phyloP scores from a whole-genome alignment of 495 filamentous ascomycete species.

The Xylaria curta region DNA sequence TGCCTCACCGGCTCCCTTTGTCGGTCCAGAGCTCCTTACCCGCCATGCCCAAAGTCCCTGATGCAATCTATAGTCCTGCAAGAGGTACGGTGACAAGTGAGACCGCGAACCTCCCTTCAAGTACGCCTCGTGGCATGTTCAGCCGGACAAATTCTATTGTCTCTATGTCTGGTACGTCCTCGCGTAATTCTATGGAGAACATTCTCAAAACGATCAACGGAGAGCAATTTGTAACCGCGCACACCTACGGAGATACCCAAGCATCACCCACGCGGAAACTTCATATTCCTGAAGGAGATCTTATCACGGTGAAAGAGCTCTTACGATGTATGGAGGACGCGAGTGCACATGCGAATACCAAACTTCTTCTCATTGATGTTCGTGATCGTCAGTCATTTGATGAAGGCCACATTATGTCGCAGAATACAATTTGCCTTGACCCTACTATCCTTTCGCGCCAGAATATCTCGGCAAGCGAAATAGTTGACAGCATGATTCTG shows the following conservation, averaged over 20 bases:
- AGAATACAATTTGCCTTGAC: constrained; percentile 87
- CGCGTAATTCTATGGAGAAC: constrained; percentile 32
- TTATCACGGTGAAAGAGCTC: constrained; percentile 70
- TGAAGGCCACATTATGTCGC: constrained; percentile 81
- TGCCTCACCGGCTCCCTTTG: constrained; percentile 64
- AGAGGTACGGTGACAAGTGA: constrained; percentile 62
- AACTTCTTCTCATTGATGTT: constrained; percentile 84
- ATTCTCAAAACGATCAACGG: constrained; percentile 26
- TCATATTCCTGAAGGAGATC: constrained; percentile 63
- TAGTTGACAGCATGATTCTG: constrained; percentile 81
- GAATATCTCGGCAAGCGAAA: constrained; percentile 83
- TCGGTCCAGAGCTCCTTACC: constrained; percentile 58
- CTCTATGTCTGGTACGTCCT: constrained; percentile 41
- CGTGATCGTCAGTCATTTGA: constrained; percentile 83
- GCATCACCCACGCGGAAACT: constrained; percentile 22
- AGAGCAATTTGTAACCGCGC: constrained; percentile 43
- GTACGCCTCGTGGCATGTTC: constrained; percentile 54
- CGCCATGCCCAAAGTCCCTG: constrained; percentile 76
- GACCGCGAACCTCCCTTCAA: constrained; percentile 55
- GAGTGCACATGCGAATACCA: constrained; percentile 62
- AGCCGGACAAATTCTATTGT: constrained; percentile 54
- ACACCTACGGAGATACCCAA: constrained; percentile 37
- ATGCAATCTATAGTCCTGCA: constrained; percentile 84
- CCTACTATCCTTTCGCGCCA: constrained; percentile 73
- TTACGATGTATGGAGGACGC: constrained; percentile 62